phyloP scores from a whole-genome alignment of 2,329 filamentous ascomycete genomes.

The Hirsutella thompsonii region DNA sequence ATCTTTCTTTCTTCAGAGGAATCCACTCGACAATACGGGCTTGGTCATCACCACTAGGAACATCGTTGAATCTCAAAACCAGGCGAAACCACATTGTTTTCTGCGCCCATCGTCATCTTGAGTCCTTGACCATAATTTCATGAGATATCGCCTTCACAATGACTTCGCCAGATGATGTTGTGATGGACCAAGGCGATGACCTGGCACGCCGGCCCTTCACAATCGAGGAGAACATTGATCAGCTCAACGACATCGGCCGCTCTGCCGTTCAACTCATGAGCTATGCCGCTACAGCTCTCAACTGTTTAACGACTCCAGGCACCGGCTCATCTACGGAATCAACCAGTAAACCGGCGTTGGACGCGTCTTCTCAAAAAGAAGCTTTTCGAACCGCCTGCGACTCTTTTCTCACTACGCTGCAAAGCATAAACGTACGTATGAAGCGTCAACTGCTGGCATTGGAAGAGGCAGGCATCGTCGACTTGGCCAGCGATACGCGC shows the following conservation, averaged over 20 bases:
- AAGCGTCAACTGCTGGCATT: conserved; percentile 57
- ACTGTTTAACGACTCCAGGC: conserved; percentile 25
- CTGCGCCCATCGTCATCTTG: too few species aligned
- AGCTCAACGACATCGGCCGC: conserved; percentile 68
- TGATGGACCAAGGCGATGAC: conserved; percentile 13
- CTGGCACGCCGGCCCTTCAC: conserved; percentile 43
- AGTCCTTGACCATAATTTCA: too few species aligned
- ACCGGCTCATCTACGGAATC: conserved; percentile 6
- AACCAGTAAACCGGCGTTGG: conserved; percentile 14
- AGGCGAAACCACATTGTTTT: too few species aligned
- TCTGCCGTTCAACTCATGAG: conserved; percentile 28
- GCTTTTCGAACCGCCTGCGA: conserved; percentile 47
- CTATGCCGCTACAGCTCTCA: conserved; percentile 33
- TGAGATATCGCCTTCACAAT: conserved; percentile 9
- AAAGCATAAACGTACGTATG: conserved; percentile 60
- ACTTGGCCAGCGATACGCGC: conserved; percentile 24
- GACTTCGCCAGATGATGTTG: conserved; percentile 17
- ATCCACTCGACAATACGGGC: too few species aligned
- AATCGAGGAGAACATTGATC: conserved; percentile 64
- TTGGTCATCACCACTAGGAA: too few species aligned
- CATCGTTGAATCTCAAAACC: too few species aligned
- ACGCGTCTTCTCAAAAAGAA: conserved; percentile 36
- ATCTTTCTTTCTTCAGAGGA: too few species aligned
- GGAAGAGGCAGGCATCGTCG: conserved; percentile 69
- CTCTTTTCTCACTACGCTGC: conserved; percentile 60